Percentiles rank a stretch among this genome's conserved stretches.
Conservation (phyloP, 169 alveolate species). For the Cryptosporidium felis region DNA sequence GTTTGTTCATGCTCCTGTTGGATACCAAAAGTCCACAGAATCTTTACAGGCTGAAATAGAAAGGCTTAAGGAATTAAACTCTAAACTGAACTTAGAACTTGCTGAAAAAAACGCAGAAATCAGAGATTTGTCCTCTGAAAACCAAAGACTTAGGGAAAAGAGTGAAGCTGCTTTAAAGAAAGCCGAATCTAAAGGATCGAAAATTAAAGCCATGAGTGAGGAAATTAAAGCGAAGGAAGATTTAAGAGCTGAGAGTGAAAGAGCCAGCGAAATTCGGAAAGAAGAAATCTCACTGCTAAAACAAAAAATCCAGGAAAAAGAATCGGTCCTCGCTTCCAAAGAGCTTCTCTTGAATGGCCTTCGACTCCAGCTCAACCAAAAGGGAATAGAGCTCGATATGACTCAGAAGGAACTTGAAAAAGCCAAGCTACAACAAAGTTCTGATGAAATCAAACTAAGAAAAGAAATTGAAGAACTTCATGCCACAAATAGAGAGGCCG, state of each 20-base stretch:
- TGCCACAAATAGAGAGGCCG: not conserved
- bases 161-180: not conserved
- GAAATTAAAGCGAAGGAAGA: not conserved
- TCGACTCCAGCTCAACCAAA: not conserved
- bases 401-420: not conserved
- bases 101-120: not conserved
- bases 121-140: not conserved
- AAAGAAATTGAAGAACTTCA: not conserved
- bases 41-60: not conserved
- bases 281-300: not conserved
- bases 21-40: not conserved
- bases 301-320: not conserved
- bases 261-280: not conserved
- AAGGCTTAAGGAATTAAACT: not conserved
- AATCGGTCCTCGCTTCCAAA: not conserved
- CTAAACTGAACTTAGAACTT: not conserved
- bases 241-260: not conserved
- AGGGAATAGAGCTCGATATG: not conserved
- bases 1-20: conserved; percentile 59
- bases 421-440: not conserved
- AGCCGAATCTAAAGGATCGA: not conserved
- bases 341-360: not conserved
- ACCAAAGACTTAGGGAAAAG: not conserved
- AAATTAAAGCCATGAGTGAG: not conserved
- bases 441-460: not conserved